Evolutionary conservation across 305 asterid species (phyloP).

Genomic region (Solanum hybrid): DNA sequence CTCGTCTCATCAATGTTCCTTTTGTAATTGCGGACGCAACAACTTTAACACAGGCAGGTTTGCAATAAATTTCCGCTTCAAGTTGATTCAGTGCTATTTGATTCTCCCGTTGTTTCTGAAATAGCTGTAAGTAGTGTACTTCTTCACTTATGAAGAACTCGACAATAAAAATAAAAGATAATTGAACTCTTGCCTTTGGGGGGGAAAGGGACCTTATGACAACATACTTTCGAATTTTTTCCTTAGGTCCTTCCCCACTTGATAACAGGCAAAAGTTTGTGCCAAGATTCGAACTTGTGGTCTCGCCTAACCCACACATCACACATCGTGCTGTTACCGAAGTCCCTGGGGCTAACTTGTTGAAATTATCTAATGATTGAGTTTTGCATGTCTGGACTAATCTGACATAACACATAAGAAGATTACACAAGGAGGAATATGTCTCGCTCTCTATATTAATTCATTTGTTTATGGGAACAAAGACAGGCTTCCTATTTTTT

Average conservation of each 20-base stretch:
- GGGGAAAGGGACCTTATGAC: neutral
- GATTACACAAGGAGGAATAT: neutral
- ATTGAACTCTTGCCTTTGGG: neutral
- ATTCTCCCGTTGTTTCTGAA: neutral
- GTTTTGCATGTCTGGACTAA: neutral
- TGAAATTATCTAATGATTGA: neutral
- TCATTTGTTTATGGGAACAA: neutral
- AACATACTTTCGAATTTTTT: neutral
- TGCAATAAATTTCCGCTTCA: slow-evolving; percentile 23
- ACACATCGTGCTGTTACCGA: neutral
- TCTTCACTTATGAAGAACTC: neutral
- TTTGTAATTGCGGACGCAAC: slow-evolving; percentile 87
- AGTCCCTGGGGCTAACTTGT: neutral
- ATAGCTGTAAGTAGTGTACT: neutral
- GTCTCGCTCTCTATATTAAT: neutral
- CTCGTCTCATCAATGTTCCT: slow-evolving; percentile 81
- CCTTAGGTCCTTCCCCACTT: neutral
- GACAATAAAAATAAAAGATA: neutral
- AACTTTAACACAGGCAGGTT: slow-evolving; percentile 81
- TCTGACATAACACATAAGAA: neutral
- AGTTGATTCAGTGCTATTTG: neutral
- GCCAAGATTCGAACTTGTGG: neutral
- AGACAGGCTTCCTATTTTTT: neutral
- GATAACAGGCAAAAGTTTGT: neutral
- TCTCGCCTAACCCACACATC: neutral